These are phyloP conservation scores for Leonotis leonurus DNA, from an alignment of 257 asterid species.

Conservation along the genomic window DNA sequence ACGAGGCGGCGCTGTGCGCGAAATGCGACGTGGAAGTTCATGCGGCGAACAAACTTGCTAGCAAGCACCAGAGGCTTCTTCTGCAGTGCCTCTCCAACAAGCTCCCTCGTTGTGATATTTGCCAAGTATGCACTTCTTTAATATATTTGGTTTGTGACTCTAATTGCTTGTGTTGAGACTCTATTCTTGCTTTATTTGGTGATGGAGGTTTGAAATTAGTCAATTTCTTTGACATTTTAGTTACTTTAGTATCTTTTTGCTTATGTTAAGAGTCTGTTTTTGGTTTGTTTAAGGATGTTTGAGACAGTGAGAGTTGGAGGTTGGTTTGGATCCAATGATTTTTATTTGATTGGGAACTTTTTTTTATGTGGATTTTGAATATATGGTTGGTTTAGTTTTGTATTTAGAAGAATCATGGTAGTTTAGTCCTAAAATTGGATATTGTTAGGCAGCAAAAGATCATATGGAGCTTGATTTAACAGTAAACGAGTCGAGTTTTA, in stretches of 20 bases:
- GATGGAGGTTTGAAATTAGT: background rate
- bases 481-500: too few species aligned
- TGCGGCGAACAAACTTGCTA: slow-evolving; percentile 92
- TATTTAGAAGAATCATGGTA: too few species aligned
- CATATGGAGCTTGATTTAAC: too few species aligned
- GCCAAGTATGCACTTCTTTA: slow-evolving; percentile 47
- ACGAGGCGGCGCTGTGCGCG: slow-evolving; percentile 90
- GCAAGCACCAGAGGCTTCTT: slow-evolving; percentile 91
- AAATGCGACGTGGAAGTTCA: slow-evolving; percentile 83
- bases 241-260: background rate
- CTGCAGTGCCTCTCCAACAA: slow-evolving; percentile 73
- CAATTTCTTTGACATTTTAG: too few species aligned
- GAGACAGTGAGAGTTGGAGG: background rate
- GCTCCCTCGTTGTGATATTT: slow-evolving; percentile 93
- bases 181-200: too few species aligned
- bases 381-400: too few species aligned
- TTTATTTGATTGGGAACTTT: too few species aligned
- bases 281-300: background rate
- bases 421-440: too few species aligned
- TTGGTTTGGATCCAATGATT: background rate
- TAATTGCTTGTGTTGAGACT: background rate
- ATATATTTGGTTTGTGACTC: too few species aligned
- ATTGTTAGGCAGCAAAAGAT: too few species aligned
- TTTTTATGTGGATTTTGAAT: too few species aligned
- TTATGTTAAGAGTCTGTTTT: too few species aligned